Evolutionary conservation across 371 early-diverging fungal species (phyloP), one percentile per base, ranked within the genome.

Genomic region (Capniomyces stellatus): DNA sequence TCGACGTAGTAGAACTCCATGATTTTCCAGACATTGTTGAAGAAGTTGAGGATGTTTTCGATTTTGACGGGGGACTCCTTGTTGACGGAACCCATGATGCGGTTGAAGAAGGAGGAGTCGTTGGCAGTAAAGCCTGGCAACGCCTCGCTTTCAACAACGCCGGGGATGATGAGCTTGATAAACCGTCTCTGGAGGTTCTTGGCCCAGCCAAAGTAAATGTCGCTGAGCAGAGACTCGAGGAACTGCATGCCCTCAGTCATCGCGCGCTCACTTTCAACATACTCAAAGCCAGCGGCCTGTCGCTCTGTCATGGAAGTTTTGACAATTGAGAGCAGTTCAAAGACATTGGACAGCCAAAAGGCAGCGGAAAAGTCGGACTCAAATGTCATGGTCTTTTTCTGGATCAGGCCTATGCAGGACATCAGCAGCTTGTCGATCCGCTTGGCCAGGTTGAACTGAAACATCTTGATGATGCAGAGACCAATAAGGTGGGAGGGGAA

Each of bases 1-100:
- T 92, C 92, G 41, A 94, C 81, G 66, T 87, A 88, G 71, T 92
- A 97, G 68, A 83, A 90, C 63, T 84, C 83, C 91, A 93, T 87
- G 18, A 87, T 85, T 64, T 86, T 85, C 72, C 80, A 82, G 46
- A 93, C 74, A 66, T 86, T 83, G 68, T 82, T 86, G 65, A 97
- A 73, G 61, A 92, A 82, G 70, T 87, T 85, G 46, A 91, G 67
- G 27, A 94, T 71, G 56, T 93, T 87, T 62, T 93, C 93, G 76
- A 94, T 92, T 54, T 78, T 82, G 60, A 82, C 88, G 0, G 81
- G 73, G 1, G 82, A 79, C 40, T 81, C 78, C 2, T 78, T 73
- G 13, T 79, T 75, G 2, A 82, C 74, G 1, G 82, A 69, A 55
- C 75, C 78, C 62, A 92, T 70, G 21, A 84, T 68, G 62, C 82